Conservation (phyloP, 768 basidiomycete genomes). For the Phlebiopsis flavidoalba region DNA sequence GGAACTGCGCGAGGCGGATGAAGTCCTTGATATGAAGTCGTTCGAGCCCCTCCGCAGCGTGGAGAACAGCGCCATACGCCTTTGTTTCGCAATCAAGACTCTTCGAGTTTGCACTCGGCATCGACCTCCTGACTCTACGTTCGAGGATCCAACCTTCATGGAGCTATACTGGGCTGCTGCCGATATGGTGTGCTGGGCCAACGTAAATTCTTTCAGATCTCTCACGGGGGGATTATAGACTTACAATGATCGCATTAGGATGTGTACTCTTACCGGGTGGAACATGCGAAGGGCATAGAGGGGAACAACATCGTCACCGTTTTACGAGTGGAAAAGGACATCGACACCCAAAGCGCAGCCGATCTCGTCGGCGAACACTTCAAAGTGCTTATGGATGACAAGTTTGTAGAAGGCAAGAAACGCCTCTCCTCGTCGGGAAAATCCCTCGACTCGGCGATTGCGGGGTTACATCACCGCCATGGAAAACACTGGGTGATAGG, state of each 20-base stretch:
- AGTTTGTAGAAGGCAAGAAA: constrained; percentile 41
- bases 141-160: constrained; percentile 51
- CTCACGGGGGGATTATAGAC: background rate
- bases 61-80: constrained; percentile 65
- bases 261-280: constrained; percentile 70
- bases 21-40: constrained; percentile 48
- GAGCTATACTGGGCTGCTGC: constrained; percentile 57
- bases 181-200: constrained; percentile 70
- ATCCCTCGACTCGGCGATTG: constrained; percentile 42
- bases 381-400: constrained; percentile 41
- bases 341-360: constrained; percentile 54
- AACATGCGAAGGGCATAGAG: constrained; percentile 57
- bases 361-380: constrained; percentile 53
- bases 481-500: constrained; percentile 58
- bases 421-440: constrained; percentile 45
- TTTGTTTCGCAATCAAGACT: constrained; percentile 67
- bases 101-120: constrained; percentile 57
- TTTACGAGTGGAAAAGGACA: constrained; percentile 49
- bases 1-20: constrained; percentile 53
- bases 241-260: constrained; percentile 36
- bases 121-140: constrained; percentile 63
- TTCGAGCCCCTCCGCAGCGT: constrained; percentile 55
- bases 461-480: constrained; percentile 45
- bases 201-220: constrained; percentile 40
- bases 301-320: constrained; percentile 70